These are phyloP conservation scores for Rheum nobile DNA, from an alignment of 148 eudicot species.

Conservation along the genomic window DNA sequence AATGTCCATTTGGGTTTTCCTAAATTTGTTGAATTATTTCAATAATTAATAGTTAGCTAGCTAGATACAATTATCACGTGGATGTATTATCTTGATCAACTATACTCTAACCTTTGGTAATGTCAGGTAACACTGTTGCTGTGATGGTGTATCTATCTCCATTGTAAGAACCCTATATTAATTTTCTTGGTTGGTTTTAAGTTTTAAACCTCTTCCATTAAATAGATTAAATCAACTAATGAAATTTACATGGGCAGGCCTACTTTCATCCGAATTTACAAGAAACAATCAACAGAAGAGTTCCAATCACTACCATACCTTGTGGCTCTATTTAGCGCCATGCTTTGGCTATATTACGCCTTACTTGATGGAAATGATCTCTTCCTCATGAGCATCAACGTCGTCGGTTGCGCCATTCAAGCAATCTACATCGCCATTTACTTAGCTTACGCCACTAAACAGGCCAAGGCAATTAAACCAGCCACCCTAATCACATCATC, in stretches of 20 bases:
- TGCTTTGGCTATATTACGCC: slow-evolving; percentile 43
- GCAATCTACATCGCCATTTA: slow-evolving; percentile 28
- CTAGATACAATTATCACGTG: not conserved
- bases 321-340: slow-evolving; percentile 50
- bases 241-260: slow-evolving; percentile 25
- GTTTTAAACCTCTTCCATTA: not conserved
- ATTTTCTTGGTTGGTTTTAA: not conserved
- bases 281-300: slow-evolving; percentile 46
- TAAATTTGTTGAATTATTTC: not conserved
- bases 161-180: slow-evolving; percentile 34
- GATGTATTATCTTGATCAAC: not conserved
- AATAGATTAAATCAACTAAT: no score
- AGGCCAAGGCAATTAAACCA: slow-evolving; percentile 25
- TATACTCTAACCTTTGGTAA: not conserved
- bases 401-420: slow-evolving; percentile 47
- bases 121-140: slow-evolving; percentile 58
- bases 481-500: not conserved
- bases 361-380: slow-evolving; percentile 35
- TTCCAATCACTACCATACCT: slow-evolving; percentile 48
- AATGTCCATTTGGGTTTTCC: not conserved
- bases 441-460: slow-evolving; percentile 34
- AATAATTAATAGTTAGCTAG: no score
- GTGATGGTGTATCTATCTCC: slow-evolving; percentile 59
- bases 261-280: slow-evolving; percentile 42
- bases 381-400: slow-evolving; percentile 43